phyloP scores from a whole-genome alignment of 2,329 filamentous ascomycete species.

The Coleophoma crateriformis region DNA sequence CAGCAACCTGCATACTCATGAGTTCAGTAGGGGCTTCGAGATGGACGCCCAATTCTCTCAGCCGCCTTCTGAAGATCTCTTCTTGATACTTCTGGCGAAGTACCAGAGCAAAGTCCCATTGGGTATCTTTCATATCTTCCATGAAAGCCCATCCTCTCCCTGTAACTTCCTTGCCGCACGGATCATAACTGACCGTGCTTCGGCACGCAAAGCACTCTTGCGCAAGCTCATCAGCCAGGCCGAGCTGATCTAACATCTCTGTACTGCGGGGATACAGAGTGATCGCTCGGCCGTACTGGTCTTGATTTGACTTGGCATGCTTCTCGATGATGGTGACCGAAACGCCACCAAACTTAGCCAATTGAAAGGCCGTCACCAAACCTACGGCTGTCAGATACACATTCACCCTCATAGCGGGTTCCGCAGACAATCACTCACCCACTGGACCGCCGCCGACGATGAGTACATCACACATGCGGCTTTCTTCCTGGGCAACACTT shows the following conservation, averaged over 20 bases:
- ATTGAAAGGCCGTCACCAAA: constrained; percentile 38
- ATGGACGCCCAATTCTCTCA: constrained; percentile 17
- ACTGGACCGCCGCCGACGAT: constrained; percentile 40
- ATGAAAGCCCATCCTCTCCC: constrained; percentile 46
- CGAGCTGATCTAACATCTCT: constrained; percentile 47
- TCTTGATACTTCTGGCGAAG: constrained; percentile 51
- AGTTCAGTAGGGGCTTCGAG: constrained; percentile 14
- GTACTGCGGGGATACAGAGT: constrained; percentile 45
- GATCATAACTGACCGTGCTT: constrained; percentile 41
- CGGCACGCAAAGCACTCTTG: constrained; percentile 48
- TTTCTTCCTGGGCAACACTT: constrained; percentile 11
- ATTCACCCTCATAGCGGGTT: too few species aligned
- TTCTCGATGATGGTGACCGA: constrained; percentile 43
- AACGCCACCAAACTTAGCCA: constrained; percentile 31
- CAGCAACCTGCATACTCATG: constrained; percentile 12
- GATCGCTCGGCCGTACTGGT: constrained; percentile 47
- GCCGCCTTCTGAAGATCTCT: constrained; percentile 41
- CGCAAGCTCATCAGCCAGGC: constrained; percentile 40
- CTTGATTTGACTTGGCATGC: constrained; percentile 40
- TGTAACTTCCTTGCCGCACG: constrained; percentile 35
- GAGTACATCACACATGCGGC: constrained; percentile 27
- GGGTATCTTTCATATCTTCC: constrained; percentile 45
- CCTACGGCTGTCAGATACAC: constrained; percentile 2
- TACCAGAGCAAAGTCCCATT: constrained; percentile 46
- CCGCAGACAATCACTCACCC: constrained; percentile 18